A percentile compares a stretch with the other conserved stretches of the same genome.
phyloP scores from a whole-genome alignment of 2,329 filamentous ascomycete genomes.

The Simplicillium sp. region DNA sequence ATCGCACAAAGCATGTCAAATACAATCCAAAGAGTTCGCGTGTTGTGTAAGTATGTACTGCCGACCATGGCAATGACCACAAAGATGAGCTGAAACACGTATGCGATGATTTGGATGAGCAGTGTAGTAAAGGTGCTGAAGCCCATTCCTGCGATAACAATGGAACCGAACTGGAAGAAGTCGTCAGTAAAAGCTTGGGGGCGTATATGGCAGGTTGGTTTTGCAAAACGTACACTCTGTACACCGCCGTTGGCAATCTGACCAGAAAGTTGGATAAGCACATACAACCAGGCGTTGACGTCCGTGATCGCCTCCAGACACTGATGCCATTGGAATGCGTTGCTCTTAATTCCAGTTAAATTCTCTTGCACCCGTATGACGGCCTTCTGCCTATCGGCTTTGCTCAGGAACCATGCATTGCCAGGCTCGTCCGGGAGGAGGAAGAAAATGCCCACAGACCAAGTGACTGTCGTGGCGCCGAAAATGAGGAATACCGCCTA shows the following conservation, averaged over 20 bases:
- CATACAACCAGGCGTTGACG: constrained; percentile 15
- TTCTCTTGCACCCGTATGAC: constrained; percentile 17
- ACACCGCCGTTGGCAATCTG: background rate
- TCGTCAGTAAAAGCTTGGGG: background rate
- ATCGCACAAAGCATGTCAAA: constrained; percentile 8
- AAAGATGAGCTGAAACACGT: constrained; percentile 13
- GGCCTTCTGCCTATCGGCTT: constrained; percentile 17
- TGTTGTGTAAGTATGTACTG: constrained; percentile 14
- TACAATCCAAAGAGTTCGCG: constrained; percentile 15
- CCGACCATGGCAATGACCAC: constrained; percentile 12
- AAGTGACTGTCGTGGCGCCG: constrained; percentile 12
- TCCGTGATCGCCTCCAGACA: constrained; percentile 12
- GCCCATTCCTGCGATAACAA: constrained; percentile 14
- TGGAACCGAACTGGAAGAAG: constrained; percentile 12
- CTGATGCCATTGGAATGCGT: constrained; percentile 14
- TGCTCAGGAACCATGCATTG: constrained; percentile 14
- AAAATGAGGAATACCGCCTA: constrained; percentile 14
- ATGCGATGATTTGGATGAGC: constrained; percentile 11
- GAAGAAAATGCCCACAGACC: constrained; percentile 11
- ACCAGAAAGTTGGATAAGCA: constrained; percentile 14
- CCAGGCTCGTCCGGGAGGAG: constrained; percentile 14
- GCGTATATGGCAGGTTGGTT: background rate
- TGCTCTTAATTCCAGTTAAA: constrained; percentile 23
- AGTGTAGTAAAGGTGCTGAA: constrained; percentile 12
- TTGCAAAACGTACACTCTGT: background rate